These are phyloP conservation scores for Myxozyma monticola DNA, from an alignment of 805 yeast species.

Conservation along the genomic window DNA sequence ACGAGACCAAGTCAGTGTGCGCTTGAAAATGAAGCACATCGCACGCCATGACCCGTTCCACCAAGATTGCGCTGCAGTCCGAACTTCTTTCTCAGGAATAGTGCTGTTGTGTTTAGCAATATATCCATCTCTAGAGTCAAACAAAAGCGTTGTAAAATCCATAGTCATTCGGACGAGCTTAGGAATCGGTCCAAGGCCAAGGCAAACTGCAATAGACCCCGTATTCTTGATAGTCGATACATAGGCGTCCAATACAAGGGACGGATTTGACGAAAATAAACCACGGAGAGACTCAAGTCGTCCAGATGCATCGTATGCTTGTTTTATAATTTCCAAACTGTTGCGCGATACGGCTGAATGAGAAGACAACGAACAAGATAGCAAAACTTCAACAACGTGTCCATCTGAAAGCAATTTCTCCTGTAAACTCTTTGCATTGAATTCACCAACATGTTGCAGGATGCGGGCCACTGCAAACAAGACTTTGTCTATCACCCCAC, in stretches of 20 bases:
- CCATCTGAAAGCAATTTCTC: slow-evolving; percentile 7
- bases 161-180: slow-evolving; percentile 69
- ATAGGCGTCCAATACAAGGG: slow-evolving; percentile 51
- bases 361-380: slow-evolving; percentile 74
- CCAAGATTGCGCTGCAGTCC: slow-evolving; percentile 44
- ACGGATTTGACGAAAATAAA: slow-evolving; percentile 49
- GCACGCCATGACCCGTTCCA: slow-evolving; percentile 79
- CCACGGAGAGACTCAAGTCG: slow-evolving; percentile 71
- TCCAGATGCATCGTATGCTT: slow-evolving; percentile 76
- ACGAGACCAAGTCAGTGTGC: slow-evolving; percentile 75
- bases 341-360: slow-evolving; percentile 59
- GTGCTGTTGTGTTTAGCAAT: slow-evolving; percentile 39
- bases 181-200: slow-evolving; percentile 70
- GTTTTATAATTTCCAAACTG: slow-evolving; percentile 69
- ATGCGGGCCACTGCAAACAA: slow-evolving; percentile 8
- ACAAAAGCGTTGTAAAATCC: slow-evolving; percentile 65
- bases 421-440: slow-evolving; percentile 22
- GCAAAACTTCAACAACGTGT: slow-evolving; percentile 39
- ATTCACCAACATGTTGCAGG: slow-evolving; percentile 22
- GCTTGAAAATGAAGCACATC: slow-evolving; percentile 62
- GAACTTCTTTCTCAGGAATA: slow-evolving; percentile 34
- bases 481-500: slow-evolving; percentile 6
- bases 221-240: slow-evolving; percentile 46
- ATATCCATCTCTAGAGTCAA: slow-evolving; percentile 67
- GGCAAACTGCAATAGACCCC: slow-evolving; percentile 42